Conservation (phyloP, 2,329 filamentous ascomycete genomes). For the Orbilia oligospora region DNA sequence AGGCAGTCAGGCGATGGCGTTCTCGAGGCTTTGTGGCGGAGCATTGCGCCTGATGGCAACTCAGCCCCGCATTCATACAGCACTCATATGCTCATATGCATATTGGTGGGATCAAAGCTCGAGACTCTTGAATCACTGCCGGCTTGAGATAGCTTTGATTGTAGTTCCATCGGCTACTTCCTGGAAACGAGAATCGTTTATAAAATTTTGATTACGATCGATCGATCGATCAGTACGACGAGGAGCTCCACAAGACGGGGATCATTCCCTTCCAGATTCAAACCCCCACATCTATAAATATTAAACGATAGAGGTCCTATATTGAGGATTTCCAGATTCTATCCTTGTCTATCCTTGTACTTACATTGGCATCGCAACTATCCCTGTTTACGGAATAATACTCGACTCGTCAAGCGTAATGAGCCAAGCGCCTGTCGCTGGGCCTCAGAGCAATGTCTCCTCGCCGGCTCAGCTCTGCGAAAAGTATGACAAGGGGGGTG, state of each 20-base stretch:
- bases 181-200: neutral
- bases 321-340: neutral
- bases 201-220: neutral
- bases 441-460: slow-evolving; percentile 3
- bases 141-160: neutral
- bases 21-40: slow-evolving; percentile 14
- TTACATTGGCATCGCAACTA: neutral
- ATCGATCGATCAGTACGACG: neutral
- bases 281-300: neutral
- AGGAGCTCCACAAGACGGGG: neutral
- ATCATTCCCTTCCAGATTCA: neutral
- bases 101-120: too few species aligned
- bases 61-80: neutral
- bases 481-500: slow-evolving; percentile 55
- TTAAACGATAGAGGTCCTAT: neutral
- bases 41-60: neutral
- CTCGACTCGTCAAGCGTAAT: slow-evolving; percentile 8
- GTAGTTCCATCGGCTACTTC: neutral
- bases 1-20: neutral
- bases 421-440: slow-evolving; percentile 9
- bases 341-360: neutral
- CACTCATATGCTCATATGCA: neutral
- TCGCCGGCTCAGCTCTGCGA: slow-evolving; percentile 45
- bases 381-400: neutral
- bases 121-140: neutral